phyloP scores from a whole-genome alignment of 257 asterid genomes.

The Knoxia roxburghii region DNA sequence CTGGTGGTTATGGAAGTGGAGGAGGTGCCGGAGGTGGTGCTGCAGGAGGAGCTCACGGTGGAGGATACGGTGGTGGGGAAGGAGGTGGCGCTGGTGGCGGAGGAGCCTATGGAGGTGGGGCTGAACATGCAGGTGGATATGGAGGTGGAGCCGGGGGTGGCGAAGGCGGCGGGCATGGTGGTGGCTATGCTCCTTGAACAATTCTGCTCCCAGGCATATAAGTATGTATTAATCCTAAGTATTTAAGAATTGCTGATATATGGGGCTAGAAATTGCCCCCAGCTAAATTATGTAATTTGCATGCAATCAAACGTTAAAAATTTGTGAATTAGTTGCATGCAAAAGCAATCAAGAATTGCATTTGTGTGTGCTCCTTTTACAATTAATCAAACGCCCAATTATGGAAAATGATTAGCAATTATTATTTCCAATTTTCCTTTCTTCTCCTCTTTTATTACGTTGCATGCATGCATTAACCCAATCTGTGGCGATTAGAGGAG shows the following conservation, averaged over 20 bases:
- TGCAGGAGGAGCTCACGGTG: constrained; percentile 23
- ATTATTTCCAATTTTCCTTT: too few relatives aligned
- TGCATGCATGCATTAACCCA: not conserved
- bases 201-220: not conserved
- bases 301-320: not conserved
- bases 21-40: constrained; percentile 30
- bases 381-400: not conserved
- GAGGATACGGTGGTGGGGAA: constrained; percentile 43
- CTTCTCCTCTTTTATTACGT: not conserved
- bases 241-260: not conserved
- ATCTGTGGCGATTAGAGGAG: too few relatives aligned
- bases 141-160: constrained; percentile 46
- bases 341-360: not conserved
- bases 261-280: not conserved
- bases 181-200: constrained; percentile 31
- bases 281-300: not conserved
- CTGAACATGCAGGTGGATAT: constrained; percentile 34
- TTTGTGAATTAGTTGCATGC: too few relatives aligned
- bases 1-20: constrained; percentile 31
- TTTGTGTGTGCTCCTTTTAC: constrained; percentile 1
- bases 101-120: constrained; percentile 36
- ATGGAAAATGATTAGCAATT: not conserved
- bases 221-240: not conserved
- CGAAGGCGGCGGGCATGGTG: constrained; percentile 36
- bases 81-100: constrained; percentile 57